Conservation (phyloP, 2,329 filamentous ascomycete species). For the Arthrobotrys musiformis region DNA sequence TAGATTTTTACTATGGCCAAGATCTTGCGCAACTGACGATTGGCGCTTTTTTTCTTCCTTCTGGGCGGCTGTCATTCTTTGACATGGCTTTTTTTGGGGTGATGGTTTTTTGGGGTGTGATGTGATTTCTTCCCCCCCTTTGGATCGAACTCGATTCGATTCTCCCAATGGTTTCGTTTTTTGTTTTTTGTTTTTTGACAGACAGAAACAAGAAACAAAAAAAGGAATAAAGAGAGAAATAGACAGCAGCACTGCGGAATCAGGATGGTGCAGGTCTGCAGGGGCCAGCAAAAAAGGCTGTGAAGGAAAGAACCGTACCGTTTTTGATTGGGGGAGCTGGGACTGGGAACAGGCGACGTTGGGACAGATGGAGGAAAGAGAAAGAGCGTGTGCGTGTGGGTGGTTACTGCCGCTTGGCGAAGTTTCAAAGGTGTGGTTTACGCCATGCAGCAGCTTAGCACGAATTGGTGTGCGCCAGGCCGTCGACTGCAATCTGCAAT, state of each 20-base stretch:
- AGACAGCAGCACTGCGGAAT: slow-evolving; percentile 12
- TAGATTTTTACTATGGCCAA: neutral
- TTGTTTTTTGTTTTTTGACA: no score
- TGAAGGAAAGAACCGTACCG: neutral
- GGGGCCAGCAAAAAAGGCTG: neutral
- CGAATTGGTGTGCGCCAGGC: neutral
- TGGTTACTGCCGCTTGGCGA: slow-evolving; percentile 32
- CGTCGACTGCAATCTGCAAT: neutral
- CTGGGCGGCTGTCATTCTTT: slow-evolving; percentile 15
- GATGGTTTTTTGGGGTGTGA: neutral
- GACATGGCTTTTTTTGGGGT: neutral
- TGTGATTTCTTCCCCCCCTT: neutral
- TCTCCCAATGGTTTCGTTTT: neutral
- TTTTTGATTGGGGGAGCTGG: slow-evolving; percentile 5
- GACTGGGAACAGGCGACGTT: slow-evolving; percentile 33
- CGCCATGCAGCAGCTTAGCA: slow-evolving; percentile 23
- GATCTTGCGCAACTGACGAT: slow-evolving; percentile 11
- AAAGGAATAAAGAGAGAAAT: neutral
- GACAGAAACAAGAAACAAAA: neutral
- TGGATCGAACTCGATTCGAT: neutral
- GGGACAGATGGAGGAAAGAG: no score
- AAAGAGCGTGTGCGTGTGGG: no score
- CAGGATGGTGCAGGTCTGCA: slow-evolving; percentile 2
- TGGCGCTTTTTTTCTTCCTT: neutral
- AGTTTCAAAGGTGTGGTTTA: slow-evolving; percentile 44